These are phyloP conservation scores for Quercus gilva DNA, from an alignment of 306 rosid genomes.

Conservation along the genomic window DNA sequence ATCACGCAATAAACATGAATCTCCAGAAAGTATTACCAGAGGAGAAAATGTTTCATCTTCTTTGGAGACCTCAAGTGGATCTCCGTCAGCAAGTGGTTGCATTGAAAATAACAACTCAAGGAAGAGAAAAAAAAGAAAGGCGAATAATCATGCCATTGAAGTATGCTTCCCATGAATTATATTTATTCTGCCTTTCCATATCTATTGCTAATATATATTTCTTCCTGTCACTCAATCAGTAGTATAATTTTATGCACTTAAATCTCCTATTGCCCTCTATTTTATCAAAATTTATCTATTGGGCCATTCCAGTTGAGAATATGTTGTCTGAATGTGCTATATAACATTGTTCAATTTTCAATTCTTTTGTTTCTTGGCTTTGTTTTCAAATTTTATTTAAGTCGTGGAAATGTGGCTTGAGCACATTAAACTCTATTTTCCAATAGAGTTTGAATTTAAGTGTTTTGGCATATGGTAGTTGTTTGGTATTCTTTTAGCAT, in stretches of 20 bases:
- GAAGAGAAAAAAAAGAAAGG: slow-evolving; percentile 26
- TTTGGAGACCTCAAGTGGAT: not conserved
- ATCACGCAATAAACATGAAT: slow-evolving; percentile 4
- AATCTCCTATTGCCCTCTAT: too few species aligned
- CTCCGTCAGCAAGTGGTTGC: not conserved
- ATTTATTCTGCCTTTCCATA: slow-evolving; percentile 15
- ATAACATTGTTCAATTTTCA: not conserved
- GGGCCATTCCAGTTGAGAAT: not conserved
- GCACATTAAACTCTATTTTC: not conserved
- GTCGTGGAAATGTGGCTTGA: not conserved
- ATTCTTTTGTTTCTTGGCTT: not conserved
- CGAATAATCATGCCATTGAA: slow-evolving; percentile 17
- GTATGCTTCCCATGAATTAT: slow-evolving; percentile 27
- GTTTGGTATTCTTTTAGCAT: not conserved
- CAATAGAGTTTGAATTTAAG: not conserved
- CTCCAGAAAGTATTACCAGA: not conserved
- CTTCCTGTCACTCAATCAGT: not conserved
- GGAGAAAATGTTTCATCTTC: slow-evolving; percentile 12
- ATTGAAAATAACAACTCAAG: slow-evolving; percentile 17
- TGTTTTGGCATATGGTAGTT: not conserved
- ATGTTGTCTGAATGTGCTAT: not conserved
- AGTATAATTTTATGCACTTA: not conserved
- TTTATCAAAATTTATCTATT: not conserved
- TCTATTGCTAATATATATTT: slow-evolving; percentile 9
- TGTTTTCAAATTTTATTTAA: not conserved